phyloP scores from a whole-genome alignment of 805 yeast genomes.

The Saturnispora serradocipensis region DNA sequence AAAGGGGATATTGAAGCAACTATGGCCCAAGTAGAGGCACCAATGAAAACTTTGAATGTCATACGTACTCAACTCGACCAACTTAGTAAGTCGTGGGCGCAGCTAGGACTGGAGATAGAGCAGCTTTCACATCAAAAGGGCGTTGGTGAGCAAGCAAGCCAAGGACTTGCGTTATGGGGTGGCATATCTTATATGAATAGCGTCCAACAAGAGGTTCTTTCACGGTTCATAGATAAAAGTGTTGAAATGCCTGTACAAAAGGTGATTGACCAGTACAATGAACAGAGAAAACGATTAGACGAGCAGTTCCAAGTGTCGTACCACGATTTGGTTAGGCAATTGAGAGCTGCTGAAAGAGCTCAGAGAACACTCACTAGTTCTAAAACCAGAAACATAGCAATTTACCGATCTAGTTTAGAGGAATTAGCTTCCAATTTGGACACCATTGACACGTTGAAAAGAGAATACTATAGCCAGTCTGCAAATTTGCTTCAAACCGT shows the following conservation, averaged over 20 bases:
- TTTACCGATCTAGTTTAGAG: slow-evolving; percentile 57
- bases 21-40: slow-evolving; percentile 37
- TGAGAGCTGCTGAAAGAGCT: slow-evolving; percentile 53
- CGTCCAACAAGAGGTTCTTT: slow-evolving; percentile 66
- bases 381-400: slow-evolving; percentile 54
- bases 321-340: slow-evolving; percentile 39
- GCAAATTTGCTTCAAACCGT: slow-evolving; percentile 54
- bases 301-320: slow-evolving; percentile 44
- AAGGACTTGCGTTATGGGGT: slow-evolving; percentile 61
- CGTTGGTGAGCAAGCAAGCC: slow-evolving; percentile 41
- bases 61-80: slow-evolving; percentile 38
- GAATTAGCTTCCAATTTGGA: slow-evolving; percentile 68
- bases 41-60: slow-evolving; percentile 37
- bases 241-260: slow-evolving; percentile 45
- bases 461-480: slow-evolving; percentile 61
- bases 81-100: slow-evolving; percentile 54
- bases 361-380: slow-evolving; percentile 50
- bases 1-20: slow-evolving; percentile 45
- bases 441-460: slow-evolving; percentile 66
- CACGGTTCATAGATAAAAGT: slow-evolving; percentile 43
- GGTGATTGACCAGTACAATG: slow-evolving; percentile 37
- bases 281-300: slow-evolving; percentile 39
- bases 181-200: slow-evolving; percentile 71
- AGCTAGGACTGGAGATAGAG: slow-evolving; percentile 64
- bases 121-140: slow-evolving; percentile 54